Evolutionary conservation across 345 rosid species (phyloP), one percentile per base, ranked within the genome.

Genomic region (Diplotaxis tenuifolia): DNA sequence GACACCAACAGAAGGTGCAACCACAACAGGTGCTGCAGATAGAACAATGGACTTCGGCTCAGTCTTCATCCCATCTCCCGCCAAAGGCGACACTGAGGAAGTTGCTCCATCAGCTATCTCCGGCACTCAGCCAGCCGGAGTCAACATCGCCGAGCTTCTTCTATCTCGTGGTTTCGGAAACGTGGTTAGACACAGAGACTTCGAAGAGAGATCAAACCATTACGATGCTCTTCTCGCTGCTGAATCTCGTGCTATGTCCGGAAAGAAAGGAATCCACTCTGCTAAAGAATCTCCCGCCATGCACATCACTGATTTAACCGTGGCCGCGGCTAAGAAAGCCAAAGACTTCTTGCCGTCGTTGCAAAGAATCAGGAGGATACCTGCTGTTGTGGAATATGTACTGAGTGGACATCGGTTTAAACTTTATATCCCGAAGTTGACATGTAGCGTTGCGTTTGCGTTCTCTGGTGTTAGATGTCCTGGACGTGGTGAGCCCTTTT

Each of bases 391-490:
- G 76, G 99, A 96, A 78, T 92, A 96, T 73, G 99, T 92, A 23
- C 88, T 96, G 15, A 96, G 99, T 18, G 99, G 99, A 67, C 99
- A 96, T 78, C 99, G 99, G 65, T 96, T 86, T 79, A 96, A 92
- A 81, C 84, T 96, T 65, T 80, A 86, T 78, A 85, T 92, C 83
- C 98, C 98, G 0, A 96, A 89, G 87, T 84, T 86, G 72, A 90
- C 97, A 32, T 96, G 98, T 75, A 89, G 97, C 76, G 82, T 96
- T 78, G 99, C 99, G 58, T 96, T 96, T 63, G 77, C 99, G 31
- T 88, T 96, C 82, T 96, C 99, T 71, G 98, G 99, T 42, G 97
- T 96, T 52, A 85, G 99, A 73, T 96, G 99, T 74, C 97, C 97
- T 73, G 99, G 96, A 28, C 94, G 98, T 70, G 93, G 76, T 8